These are phyloP conservation scores for Penicillium oxalicum DNA, from an alignment of 2,329 filamentous ascomycete genomes.

Conservation along the genomic window DNA sequence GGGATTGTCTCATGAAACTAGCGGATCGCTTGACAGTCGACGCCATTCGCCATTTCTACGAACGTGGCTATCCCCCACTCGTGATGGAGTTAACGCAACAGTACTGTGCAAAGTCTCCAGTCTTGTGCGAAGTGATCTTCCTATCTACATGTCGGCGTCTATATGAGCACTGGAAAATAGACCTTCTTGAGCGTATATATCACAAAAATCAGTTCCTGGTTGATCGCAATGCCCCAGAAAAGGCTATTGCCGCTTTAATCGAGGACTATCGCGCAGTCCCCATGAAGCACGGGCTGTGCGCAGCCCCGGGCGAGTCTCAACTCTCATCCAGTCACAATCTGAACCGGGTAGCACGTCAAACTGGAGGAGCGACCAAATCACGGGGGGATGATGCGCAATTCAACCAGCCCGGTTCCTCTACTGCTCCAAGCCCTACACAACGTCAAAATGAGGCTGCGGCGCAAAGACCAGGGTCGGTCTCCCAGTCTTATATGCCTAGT, in stretches of 20 bases:
- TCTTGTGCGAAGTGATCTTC: conserved; percentile 52
- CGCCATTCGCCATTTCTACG: conserved; percentile 9
- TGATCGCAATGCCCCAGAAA: background rate
- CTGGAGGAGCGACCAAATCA: too few relatives aligned
- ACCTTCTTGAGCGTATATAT: conserved; percentile 10
- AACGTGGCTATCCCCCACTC: conserved; percentile 49
- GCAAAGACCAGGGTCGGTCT: background rate
- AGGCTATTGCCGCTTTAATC: background rate
- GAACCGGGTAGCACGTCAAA: too few relatives aligned
- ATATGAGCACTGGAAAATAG: conserved; percentile 10
- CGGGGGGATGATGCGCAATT: too few relatives aligned
- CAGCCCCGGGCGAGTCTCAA: conserved; percentile 5
- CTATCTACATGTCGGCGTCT: conserved; percentile 27
- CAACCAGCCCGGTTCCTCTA: too few relatives aligned
- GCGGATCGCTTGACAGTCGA: conserved; percentile 34
- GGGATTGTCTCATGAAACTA: conserved; percentile 43
- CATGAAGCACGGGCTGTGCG: conserved; percentile 4
- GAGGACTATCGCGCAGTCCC: conserved; percentile 7
- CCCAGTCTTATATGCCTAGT: background rate
- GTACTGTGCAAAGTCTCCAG: conserved; percentile 46
- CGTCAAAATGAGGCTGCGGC: background rate
- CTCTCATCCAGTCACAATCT: background rate
- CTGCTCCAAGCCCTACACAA: background rate
- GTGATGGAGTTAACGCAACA: conserved; percentile 49
- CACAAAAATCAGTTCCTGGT: conserved; percentile 1